Evolutionary conservation across 139 green algal genomes (phyloP), one percentile per base, ranked within the genome.

Genomic region (Closterium sp.): DNA sequence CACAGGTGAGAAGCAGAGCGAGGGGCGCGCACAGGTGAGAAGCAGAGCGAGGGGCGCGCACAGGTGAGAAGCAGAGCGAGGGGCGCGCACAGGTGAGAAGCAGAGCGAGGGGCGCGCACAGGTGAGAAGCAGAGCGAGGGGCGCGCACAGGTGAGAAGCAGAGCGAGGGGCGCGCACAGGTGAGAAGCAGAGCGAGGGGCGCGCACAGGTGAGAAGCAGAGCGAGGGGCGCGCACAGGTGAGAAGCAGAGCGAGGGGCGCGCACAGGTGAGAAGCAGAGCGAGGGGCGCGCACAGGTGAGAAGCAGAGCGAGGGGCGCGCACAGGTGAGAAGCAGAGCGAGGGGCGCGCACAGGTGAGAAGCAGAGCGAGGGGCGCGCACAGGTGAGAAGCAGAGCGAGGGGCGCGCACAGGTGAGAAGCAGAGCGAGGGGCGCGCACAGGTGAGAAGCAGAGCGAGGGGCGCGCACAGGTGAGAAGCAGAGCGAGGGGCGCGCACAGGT

Each of bases 21-120:
- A 90, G 31, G 32, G 50, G 31, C 31, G 89, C n/a, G 91, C 62
- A 1, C 94, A 94, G 28, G 88, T 13, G 91, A 87, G 70, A 86
- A 91, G 19, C 21, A 30, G 2, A 86, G 73, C 31, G 87, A 89
- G 34, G 32, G 79, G 31, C 31, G 89, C 7, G 91, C 50, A 7
- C 94, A 94, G 28, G 88, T 17, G 91, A 87, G 70, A 86, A 91
- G 21, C 22, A 31, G n/a, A n/a, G n/a, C n/a, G n/a, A n/a, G n/a
- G n/a, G n/a, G n/a, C n/a, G n/a, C n/a, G n/a, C n/a, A n/a, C n/a
- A n/a, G n/a, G n/a, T 11, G 91, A 88, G 73, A 87, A 91, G 22
- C 22, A 31, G 3, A 87, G 73, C 31, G 87, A 90, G 31, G 32
- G 50, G 31, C 31, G 89, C n/a, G 91, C 62, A 1, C 94, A 94